These are phyloP conservation scores for Talaromyces thailandensis DNA, from an alignment of 495 filamentous ascomycete species.

Conservation along the genomic window DNA sequence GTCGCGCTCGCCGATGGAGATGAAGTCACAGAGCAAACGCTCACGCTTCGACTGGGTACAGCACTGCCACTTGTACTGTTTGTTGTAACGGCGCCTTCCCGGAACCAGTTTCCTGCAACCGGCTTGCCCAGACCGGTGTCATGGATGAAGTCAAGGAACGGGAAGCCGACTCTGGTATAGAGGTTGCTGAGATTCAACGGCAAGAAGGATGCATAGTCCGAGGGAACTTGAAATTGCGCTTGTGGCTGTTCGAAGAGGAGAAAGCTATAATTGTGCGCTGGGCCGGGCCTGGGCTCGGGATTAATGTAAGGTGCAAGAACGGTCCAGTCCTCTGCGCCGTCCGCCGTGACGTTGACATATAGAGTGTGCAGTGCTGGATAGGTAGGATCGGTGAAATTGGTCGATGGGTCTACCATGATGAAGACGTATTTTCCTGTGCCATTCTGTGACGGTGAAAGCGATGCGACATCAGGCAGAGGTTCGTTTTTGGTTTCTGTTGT, in stretches of 20 bases:
- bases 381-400: neutral
- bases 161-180: neutral
- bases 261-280: slow-evolving; percentile 2
- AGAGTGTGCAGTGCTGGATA: neutral
- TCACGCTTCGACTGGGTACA: neutral
- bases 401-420: slow-evolving; percentile 3
- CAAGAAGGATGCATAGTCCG: neutral
- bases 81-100: neutral
- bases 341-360: neutral
- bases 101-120: slow-evolving; percentile 1
- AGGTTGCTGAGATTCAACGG: neutral
- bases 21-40: neutral
- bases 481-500: neutral
- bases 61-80: neutral
- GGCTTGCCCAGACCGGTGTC: neutral
- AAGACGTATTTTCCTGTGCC: neutral
- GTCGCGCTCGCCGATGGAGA: neutral
- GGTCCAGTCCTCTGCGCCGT: neutral
- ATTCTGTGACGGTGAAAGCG: neutral
- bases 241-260: neutral
- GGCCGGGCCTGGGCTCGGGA: neutral
- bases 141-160: neutral
- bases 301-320: neutral
- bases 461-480: neutral
- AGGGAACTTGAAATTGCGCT: neutral